Evolutionary conservation across 371 early-diverging fungal genomes (phyloP).

Genomic region (Syncephalastrum racemosum): DNA sequence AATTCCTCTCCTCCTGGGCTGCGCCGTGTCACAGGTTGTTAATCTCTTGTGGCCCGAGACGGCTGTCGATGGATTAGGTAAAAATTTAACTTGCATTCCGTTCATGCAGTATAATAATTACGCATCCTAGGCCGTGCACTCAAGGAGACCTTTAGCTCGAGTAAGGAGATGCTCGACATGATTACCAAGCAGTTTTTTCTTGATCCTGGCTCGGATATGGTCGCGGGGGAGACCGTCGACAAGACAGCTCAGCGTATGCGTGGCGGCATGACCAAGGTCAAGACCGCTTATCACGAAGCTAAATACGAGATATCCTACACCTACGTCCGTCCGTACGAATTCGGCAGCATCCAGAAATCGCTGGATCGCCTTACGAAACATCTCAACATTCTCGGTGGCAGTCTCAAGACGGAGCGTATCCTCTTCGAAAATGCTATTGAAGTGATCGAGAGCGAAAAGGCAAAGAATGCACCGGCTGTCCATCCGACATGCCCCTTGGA

Average conservation of each 20-base stretch:
- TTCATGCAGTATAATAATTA: neutral
- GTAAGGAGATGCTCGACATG: conserved; percentile 44
- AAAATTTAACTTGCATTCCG: neutral
- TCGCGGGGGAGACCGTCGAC: conserved; percentile 32
- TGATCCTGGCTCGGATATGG: conserved; percentile 35
- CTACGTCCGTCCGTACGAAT: conserved; percentile 39
- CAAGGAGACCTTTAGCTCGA: conserved; percentile 39
- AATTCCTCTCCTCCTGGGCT: conserved; percentile 23
- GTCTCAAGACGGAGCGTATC: conserved; percentile 43
- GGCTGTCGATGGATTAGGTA: conserved; percentile 48
- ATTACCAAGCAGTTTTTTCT: conserved; percentile 48
- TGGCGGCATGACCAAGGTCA: conserved; percentile 44
- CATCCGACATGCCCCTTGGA: conserved; percentile 2
- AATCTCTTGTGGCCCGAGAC: conserved; percentile 53
- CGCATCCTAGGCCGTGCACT: conserved; percentile 34
- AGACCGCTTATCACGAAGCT: conserved; percentile 46
- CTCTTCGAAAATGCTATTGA: conserved; percentile 45
- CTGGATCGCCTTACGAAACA: conserved; percentile 43
- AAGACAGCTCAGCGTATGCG: conserved; percentile 35
- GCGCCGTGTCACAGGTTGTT: conserved; percentile 30
- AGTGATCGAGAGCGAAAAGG: conserved; percentile 12
- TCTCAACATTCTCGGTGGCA: conserved; percentile 41
- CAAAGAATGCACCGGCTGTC: neutral
- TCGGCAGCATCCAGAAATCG: conserved; percentile 35
- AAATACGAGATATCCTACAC: conserved; percentile 50